Evolutionary conservation across 192 early-diverging fungal species (phyloP).

Genomic region (Coemansia sp.): DNA sequence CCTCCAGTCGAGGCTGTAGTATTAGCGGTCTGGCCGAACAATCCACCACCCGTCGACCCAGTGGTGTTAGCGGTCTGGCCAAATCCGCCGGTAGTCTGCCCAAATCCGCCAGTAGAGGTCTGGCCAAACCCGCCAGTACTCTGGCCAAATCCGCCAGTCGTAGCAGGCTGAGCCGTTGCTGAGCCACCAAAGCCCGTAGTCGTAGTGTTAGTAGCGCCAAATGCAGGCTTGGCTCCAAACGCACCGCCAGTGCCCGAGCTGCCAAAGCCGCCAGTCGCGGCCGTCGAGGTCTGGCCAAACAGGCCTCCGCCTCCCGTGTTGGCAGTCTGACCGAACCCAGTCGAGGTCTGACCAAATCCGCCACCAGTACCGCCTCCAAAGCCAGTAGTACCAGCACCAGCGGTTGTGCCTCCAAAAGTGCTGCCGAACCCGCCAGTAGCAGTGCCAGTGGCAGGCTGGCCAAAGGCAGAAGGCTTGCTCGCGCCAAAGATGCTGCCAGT

Average conservation of each 20-base stretch:
- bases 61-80: slow-evolving; percentile 27
- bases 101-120: slow-evolving; percentile 14
- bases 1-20: slow-evolving; percentile 14
- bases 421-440: slow-evolving; percentile 29
- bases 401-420: neutral
- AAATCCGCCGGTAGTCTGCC: slow-evolving; percentile 33
- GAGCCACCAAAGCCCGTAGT: slow-evolving; percentile 15
- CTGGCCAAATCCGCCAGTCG: slow-evolving; percentile 13
- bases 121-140: slow-evolving; percentile 5
- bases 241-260: slow-evolving; percentile 1
- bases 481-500: slow-evolving; percentile 46
- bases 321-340: neutral
- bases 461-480: slow-evolving; percentile 45
- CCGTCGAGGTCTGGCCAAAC: neutral
- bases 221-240: slow-evolving; percentile 40
- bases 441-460: slow-evolving; percentile 19
- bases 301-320: too few species aligned
- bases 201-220: slow-evolving; percentile 19
- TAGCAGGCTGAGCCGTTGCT: slow-evolving; percentile 17
- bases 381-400: slow-evolving; percentile 13
- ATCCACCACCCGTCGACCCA: slow-evolving; percentile 11
- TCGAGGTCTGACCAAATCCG: slow-evolving; percentile 8
- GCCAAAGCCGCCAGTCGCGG: slow-evolving; percentile 12
- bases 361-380: slow-evolving; percentile 11
- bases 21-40: slow-evolving; percentile 21